Base-by-base conservation (phyloP, 1,139 yeast genomes). In the Geotrichum restrictum region DNA sequence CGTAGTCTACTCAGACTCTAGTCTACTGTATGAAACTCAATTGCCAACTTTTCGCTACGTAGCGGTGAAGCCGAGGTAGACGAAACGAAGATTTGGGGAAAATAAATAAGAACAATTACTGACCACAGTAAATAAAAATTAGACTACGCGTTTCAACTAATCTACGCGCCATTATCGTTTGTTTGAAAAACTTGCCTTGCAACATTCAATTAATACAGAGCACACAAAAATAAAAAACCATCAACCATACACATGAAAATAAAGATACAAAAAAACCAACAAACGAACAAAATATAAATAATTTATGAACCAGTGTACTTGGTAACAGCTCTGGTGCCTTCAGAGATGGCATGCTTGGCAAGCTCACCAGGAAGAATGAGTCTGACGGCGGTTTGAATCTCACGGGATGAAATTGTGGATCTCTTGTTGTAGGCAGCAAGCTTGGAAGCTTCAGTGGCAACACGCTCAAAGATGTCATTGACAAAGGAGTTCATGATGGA, bases 321-420 rank as follows among this genome's bases (percentile, higher is more conserved):
- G 76, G 98, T 91, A 69, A 93, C 98, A 75, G 98, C 96, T 85
- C 97, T 89, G 69, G 98, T 91, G 82, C 98, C 98, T 79, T 91
- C 98, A 68, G 96, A 87, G 69, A 89, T 96, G 69, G 98, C 97
- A 78, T 91, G 98, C 83, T 91, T 93, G 66, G 98, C 97, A 76
- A 93, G 84, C 80, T 93, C 98, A 84, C 98, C 98, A 65, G 98
- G 98, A 70, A 93, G 86, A 78, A 93, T 93, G 73, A 93, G 85
- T 83, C 98, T 88, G 66, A 93, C 98, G 66, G 98, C 97, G 67
- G 98, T 93, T 79, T 93, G 98, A 71, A 93, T 93, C 79, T 93
- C 98, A 81, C 98, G 89, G 58, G 98, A 96, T 62, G 98, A 89
- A 71, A 93, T 93, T 70, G 98, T 93, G 56, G 97, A 89, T 80